Base-by-base conservation (phyloP, 345 rosid species). In the Cardamine occulta region DNA sequence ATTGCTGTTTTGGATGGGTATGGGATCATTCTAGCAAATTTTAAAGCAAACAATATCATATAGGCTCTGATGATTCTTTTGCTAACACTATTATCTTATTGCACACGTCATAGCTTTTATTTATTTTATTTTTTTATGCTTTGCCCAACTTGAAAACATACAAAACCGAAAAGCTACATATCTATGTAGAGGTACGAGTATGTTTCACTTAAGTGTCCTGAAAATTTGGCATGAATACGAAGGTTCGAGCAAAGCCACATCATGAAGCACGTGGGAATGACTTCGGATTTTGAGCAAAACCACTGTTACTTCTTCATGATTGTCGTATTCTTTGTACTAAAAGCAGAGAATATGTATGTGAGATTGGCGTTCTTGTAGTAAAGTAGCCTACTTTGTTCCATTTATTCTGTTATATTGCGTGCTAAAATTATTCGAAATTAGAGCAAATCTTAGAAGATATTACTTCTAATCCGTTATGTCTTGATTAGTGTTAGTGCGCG, bases 41-140 rank as follows among this genome's bases (percentile, higher is more conserved):
- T 17, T 48, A 61, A 60, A 72, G 75, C 59, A 59, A 19, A 71
- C 5, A 23, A 72, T 61, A 72, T 59, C 57, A 71, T 21, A 59
- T 71, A 59, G 44, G 44, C 56, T 32, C 53, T 62, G 68, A 61
- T 62, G 18, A 61, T 24, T 26, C 53, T 62, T 72, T 72, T 51
- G 49, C 39, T 37, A 72, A 49, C 32, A 72, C 12, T 62, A 35
- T 37, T 63, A 51, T 72, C 31, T 4, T 62, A 23, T 51, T 72
- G 29, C 62, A 24, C 5, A 58, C 66, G 66, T 60, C 60, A 47
- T 11, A 62, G 15, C 61, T 37, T 26, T 26, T 14, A 0, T 8
- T 11, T 39, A 0, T 34, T n/a, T 34, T 3, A 12, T 15, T 59
- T 11, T 31, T 57, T 14, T 21, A 47, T 21, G 28, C 6, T 47